A percentile compares a stretch with the other conserved stretches of the same genome.
These are phyloP conservation scores for Rhizopus arrhizus DNA, from an alignment of 371 early-diverging fungal genomes.

Conservation along the genomic window DNA sequence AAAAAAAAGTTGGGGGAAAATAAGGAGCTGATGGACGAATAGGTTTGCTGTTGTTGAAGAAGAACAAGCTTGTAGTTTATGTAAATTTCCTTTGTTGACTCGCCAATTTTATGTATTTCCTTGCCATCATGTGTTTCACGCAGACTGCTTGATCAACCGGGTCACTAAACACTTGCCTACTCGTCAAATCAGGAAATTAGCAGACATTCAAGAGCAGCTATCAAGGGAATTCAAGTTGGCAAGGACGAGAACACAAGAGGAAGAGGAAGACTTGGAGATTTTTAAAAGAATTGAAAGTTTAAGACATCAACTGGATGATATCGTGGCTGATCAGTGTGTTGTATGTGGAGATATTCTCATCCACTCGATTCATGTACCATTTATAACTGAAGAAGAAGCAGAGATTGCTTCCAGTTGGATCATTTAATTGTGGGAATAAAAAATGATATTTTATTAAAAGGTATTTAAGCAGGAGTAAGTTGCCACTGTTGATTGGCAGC, in stretches of 20 bases:
- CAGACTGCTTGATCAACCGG: slow-evolving; percentile 80
- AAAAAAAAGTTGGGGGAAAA: neutral
- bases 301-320: slow-evolving; percentile 73
- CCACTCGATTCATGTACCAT: slow-evolving; percentile 71
- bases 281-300: slow-evolving; percentile 25
- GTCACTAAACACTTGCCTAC: slow-evolving; percentile 41
- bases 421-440: slow-evolving; percentile 31
- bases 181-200: slow-evolving; percentile 43
- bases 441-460: neutral
- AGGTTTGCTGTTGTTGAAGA: slow-evolving; percentile 29
- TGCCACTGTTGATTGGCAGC: slow-evolving; percentile 34
- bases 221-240: slow-evolving; percentile 40
- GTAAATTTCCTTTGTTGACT: slow-evolving; percentile 48
- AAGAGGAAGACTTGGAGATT: slow-evolving; percentile 27
- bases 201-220: slow-evolving; percentile 66
- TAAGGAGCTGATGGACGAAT: neutral
- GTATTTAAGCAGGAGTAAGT: neutral
- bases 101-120: slow-evolving; percentile 30
- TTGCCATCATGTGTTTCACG: slow-evolving; percentile 56
- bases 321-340: slow-evolving; percentile 83
- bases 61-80: slow-evolving; percentile 24
- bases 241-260: slow-evolving; percentile 9
- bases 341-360: slow-evolving; percentile 91
- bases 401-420: slow-evolving; percentile 58
- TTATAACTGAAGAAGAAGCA: slow-evolving; percentile 59